Base-by-base conservation (phyloP, 192 early-diverging fungal genomes). In the Gonapodya sp. region DNA sequence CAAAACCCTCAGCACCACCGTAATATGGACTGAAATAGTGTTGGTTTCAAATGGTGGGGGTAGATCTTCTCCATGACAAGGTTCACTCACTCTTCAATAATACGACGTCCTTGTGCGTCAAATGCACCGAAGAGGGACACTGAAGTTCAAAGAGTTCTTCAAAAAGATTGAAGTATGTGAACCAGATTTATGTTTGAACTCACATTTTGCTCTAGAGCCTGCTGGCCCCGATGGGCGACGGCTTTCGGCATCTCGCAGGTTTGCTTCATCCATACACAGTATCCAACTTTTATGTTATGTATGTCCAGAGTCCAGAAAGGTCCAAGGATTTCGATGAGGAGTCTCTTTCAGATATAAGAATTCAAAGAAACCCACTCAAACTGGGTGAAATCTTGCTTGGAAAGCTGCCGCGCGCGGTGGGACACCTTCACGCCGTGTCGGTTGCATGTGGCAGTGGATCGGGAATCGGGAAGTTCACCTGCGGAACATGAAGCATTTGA, bases 221-320 rank as follows among this genome's bases (percentile, higher is more conserved):
- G 46, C 46, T 16, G 8, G 34, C 8, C 35, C 36, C 24, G 30
- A 1, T 36, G 18, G 79, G 1, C 35, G n/a, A 0, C 35, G 34
- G 30, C 80, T 30, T 2, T 16, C 16, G 36, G 79, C 77, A 81
- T 82, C 79, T 30, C n/a, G 36, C 0, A 35, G 24, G 35, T 64
- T 36, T 35, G 79, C 79, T 34, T 92, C 86, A 81, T 98, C 97
- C 96, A 97, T 97, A 85, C 94, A 95, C 31, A 99, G 88, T 75
- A 99, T 92, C 79, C 93, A 64, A 24, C 46, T n/a, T n/a, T n/a
- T n/a, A n/a, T n/a, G n/a, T n/a, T n/a, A n/a, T n/a, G n/a, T 64
- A 64, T 64, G 46, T 16, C 46, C 8, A 64, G 24, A 64, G 24
- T 64, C 46, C 8, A 64, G 8, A 64, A 16, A 24, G 24, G 46